Percentiles rank a stretch among this genome's conserved stretches.
Conservation (phyloP, 352 stramenopile species). For the Globisporangium perplexum region DNA sequence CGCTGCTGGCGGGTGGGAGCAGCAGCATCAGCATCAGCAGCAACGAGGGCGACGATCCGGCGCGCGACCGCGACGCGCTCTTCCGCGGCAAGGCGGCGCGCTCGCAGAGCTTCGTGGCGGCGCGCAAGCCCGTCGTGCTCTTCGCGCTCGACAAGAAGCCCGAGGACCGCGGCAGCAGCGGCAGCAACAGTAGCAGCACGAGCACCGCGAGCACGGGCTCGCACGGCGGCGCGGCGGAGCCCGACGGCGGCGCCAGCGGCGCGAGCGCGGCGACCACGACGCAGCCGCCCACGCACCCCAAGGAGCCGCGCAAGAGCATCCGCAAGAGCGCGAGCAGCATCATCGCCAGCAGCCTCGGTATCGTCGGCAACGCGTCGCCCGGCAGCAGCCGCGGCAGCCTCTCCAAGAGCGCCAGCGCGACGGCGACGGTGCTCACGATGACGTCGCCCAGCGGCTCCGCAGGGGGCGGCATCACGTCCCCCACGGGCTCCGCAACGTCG, state of each 20-base stretch:
- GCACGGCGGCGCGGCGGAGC: conserved; percentile 4
- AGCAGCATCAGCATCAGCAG: conserved; percentile 18
- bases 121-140: conserved; percentile 14
- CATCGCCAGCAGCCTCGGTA: conserved; percentile 14
- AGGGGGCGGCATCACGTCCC: conserved; percentile 16
- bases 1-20: conserved; percentile 19
- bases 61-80: background rate
- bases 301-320: conserved; percentile 7
- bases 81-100: conserved; percentile 5
- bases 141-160: conserved; percentile 15
- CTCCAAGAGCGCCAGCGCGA: conserved; percentile 12
- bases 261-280: too few species aligned
- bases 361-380: conserved; percentile 9
- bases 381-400: background rate
- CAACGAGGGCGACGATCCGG: background rate
- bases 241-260: background rate
- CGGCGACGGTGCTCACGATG: conserved; percentile 16
- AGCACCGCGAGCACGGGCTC: conserved; percentile 13
- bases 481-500: conserved; percentile 7
- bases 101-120: conserved; percentile 17
- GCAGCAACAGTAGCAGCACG: conserved; percentile 18
- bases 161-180: conserved; percentile 16
- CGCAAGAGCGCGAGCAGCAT: conserved; percentile 18
- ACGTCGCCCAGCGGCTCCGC: conserved; percentile 13
- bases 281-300: background rate